These are phyloP conservation scores for Ophiorrhiza pumila DNA, from an alignment of 257 asterid species.

Conservation along the genomic window DNA sequence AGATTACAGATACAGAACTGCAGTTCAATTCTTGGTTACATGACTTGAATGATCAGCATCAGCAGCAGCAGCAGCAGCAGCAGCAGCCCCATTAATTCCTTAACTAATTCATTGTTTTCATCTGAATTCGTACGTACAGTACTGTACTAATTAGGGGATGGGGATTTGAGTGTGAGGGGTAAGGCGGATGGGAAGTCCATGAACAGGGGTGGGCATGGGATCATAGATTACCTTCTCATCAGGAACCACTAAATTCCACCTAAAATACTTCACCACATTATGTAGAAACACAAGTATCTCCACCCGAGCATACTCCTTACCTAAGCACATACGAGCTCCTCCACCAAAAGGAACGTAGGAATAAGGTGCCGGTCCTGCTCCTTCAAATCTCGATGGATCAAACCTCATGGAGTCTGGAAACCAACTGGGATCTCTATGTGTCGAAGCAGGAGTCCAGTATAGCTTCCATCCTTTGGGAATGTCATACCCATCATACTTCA, in stretches of 20 bases:
- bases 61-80: too few relatives aligned
- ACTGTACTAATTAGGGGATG: too few relatives aligned
- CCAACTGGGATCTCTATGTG: slow-evolving; percentile 42
- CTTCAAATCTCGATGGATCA: slow-evolving; percentile 68
- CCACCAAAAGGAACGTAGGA: slow-evolving; percentile 72
- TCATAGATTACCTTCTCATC: slow-evolving; percentile 35
- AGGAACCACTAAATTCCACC: slow-evolving; percentile 34
- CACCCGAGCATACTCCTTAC: slow-evolving; percentile 45
- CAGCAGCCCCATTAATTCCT: too few relatives aligned
- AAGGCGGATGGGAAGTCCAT: slow-evolving; percentile 40
- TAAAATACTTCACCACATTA: slow-evolving; percentile 30
- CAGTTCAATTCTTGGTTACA: too few relatives aligned
- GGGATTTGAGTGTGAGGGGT: slow-evolving; percentile 15
- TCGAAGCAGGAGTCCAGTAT: slow-evolving; percentile 50
- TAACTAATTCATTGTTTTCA: background rate
- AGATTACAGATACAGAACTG: too few relatives aligned
- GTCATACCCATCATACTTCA: slow-evolving; percentile 57
- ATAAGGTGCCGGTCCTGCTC: slow-evolving; percentile 53
- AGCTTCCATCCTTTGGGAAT: slow-evolving; percentile 95
- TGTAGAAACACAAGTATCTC: slow-evolving; percentile 43
- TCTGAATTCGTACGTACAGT: background rate
- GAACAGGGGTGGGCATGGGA: slow-evolving; percentile 32
- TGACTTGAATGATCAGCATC: too few relatives aligned
- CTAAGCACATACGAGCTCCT: slow-evolving; percentile 66
- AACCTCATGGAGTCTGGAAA: slow-evolving; percentile 29